A percentile compares a stretch with the other conserved stretches of the same genome.
These are phyloP conservation scores for Xerocomus spinulosus DNA, from an alignment of 768 basidiomycete genomes.

Conservation along the genomic window DNA sequence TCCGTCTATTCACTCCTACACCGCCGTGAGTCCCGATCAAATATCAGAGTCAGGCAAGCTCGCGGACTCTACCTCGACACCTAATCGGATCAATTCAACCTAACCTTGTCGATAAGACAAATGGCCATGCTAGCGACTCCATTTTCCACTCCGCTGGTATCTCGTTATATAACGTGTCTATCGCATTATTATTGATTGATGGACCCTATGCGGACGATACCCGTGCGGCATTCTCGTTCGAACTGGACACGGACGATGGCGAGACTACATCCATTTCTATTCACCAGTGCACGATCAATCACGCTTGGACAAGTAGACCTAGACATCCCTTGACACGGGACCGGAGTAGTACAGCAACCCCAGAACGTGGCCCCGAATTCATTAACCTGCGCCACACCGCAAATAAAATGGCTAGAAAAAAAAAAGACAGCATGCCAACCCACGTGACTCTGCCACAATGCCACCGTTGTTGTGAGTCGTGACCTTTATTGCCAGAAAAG, in stretches of 20 bases:
- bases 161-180: conserved; percentile 12
- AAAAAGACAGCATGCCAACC: neutral
- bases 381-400: neutral
- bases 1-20: conserved; percentile 6
- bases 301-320: too few relatives aligned
- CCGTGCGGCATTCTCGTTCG: conserved; percentile 14
- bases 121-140: neutral
- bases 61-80: neutral
- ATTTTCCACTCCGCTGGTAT: conserved; percentile 13
- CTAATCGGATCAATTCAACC: conserved; percentile 11
- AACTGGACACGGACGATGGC: too few relatives aligned
- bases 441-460: neutral
- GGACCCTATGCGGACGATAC: conserved; percentile 20
- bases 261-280: neutral
- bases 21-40: conserved; percentile 11
- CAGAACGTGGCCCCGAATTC: conserved; percentile 21
- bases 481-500: neutral
- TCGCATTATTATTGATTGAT: conserved; percentile 3
- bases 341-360: conserved; percentile 22
- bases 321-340: too few relatives aligned
- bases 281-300: conserved; percentile 11
- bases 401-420: neutral
- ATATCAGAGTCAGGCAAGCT: neutral
- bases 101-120: conserved; percentile 14
- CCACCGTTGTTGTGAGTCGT: neutral